Evolutionary conservation across 371 early-diverging fungal genomes (phyloP).

Genomic region (Syncephalastrum sp.): DNA sequence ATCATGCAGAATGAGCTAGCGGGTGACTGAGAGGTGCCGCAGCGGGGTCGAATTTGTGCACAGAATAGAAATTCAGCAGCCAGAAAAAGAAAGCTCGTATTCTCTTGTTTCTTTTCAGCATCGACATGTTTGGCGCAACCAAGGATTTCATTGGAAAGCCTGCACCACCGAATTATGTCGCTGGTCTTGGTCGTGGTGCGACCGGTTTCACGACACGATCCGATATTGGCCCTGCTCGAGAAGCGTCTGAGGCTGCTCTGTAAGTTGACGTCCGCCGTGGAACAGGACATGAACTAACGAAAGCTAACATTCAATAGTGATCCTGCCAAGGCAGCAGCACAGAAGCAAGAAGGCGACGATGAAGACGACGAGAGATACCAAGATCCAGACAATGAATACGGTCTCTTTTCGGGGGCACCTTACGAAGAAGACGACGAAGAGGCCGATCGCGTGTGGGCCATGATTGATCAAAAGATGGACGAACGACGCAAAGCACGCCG

Average conservation of each 20-base stretch:
- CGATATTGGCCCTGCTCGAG: constrained; percentile 96
- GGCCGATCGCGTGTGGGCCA: constrained; percentile 92
- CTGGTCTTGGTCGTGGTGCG: constrained; percentile 95
- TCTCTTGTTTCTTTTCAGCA: too few relatives aligned
- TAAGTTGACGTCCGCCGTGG: constrained; percentile 16
- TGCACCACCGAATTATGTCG: constrained; percentile 91
- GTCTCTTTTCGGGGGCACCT: constrained; percentile 82
- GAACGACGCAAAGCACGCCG: constrained; percentile 78
- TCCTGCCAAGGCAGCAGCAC: constrained; percentile 23
- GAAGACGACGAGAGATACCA: constrained; percentile 78
- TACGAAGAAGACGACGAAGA: constrained; percentile 98
- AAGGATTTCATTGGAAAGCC: constrained; percentile 87
- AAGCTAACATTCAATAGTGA: constrained; percentile 28
- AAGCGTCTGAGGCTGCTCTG: constrained; percentile 53
- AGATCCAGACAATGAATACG: constrained; percentile 95
- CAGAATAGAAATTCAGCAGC: too few relatives aligned
- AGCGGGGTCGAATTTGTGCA: too few relatives aligned
- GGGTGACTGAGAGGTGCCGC: too few relatives aligned
- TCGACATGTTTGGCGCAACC: constrained; percentile 66
- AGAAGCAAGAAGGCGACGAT: constrained; percentile 44
- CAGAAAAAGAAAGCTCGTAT: too few relatives aligned
- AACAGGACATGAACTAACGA: neutral
- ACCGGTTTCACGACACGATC: constrained; percentile 98
- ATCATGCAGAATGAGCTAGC: too few relatives aligned
- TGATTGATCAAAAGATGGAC: constrained; percentile 89